Evolutionary conservation across 805 yeast species (phyloP).

Genomic region (Diddensiella santjacobensis): DNA sequence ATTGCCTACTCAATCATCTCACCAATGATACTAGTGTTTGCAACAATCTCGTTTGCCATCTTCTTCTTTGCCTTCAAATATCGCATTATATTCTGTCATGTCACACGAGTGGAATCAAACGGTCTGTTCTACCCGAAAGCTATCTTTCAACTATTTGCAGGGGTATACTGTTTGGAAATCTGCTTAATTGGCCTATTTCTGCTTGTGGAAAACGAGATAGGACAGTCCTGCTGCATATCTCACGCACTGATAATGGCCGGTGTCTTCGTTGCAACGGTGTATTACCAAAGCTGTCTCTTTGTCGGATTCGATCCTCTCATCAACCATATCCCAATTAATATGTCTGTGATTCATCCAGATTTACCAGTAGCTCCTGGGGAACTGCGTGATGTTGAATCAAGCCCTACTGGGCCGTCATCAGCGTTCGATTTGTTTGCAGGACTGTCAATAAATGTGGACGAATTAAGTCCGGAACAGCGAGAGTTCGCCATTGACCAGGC

Average conservation of each 20-base stretch:
- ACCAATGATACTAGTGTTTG: conserved; percentile 67
- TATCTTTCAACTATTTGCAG: conserved; percentile 70
- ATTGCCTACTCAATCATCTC: conserved; percentile 74
- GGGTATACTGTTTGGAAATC: conserved; percentile 75
- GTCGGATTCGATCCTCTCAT: conserved; percentile 38
- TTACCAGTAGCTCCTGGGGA: conserved; percentile 15
- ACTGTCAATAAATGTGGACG: conserved; percentile 26
- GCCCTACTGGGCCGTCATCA: conserved; percentile 2
- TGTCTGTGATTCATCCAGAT: background rate
- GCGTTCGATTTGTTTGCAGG: conserved; percentile 23
- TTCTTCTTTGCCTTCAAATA: conserved; percentile 67
- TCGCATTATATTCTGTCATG: conserved; percentile 51
- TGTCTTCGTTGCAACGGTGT: conserved; percentile 50
- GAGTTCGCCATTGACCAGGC: conserved; percentile 27
- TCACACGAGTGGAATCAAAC: conserved; percentile 30
- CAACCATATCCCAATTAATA: conserved; percentile 37
- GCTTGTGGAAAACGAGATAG: conserved; percentile 50
- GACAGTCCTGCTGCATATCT: conserved; percentile 40
- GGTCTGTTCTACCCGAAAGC: conserved; percentile 75
- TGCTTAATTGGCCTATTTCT: conserved; percentile 75
- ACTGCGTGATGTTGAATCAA: conserved; percentile 6
- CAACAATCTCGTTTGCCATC: conserved; percentile 52
- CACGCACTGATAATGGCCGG: conserved; percentile 53
- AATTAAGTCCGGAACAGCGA: conserved; percentile 25
- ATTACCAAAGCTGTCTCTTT: conserved; percentile 53